phyloP scores from a whole-genome alignment of 192 early-diverging fungal genomes.

The Gamsiella multidivaricata region DNA sequence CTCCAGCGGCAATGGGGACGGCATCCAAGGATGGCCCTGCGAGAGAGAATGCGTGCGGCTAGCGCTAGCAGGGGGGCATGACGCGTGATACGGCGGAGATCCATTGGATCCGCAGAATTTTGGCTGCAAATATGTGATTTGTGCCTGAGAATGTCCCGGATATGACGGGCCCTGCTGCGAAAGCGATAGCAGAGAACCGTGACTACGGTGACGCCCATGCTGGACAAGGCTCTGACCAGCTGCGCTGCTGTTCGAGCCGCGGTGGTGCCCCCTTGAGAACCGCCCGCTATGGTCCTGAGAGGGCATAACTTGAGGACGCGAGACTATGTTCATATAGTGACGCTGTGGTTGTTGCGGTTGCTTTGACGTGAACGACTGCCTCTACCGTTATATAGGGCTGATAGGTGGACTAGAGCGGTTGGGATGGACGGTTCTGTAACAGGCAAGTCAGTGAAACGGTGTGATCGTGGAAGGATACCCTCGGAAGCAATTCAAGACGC shows the following conservation, averaged over 20 bases:
- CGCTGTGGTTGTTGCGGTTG: too few species aligned
- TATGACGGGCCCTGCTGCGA: neutral
- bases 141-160: constrained; percentile 14
- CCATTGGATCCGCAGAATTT: constrained; percentile 1
- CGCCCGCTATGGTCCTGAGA: neutral
- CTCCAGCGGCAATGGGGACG: too few species aligned
- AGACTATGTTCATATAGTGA: constrained; percentile 2
- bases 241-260: neutral
- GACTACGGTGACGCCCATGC: constrained; percentile 12
- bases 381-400: too few species aligned
- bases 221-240: neutral
- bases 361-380: too few species aligned
- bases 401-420: too few species aligned
- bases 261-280: neutral
- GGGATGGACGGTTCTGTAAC: too few species aligned
- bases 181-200: neutral
- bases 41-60: neutral
- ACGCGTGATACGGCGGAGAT: constrained; percentile 1
- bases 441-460: too few species aligned
- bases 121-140: neutral
- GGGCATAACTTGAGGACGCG: neutral
- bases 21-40: neutral
- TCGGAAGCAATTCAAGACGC: too few species aligned
- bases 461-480: too few species aligned
- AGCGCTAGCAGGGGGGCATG: neutral